phyloP scores from a whole-genome alignment of 306 rosid genomes.

The Pterocarpus macrocarpus region DNA sequence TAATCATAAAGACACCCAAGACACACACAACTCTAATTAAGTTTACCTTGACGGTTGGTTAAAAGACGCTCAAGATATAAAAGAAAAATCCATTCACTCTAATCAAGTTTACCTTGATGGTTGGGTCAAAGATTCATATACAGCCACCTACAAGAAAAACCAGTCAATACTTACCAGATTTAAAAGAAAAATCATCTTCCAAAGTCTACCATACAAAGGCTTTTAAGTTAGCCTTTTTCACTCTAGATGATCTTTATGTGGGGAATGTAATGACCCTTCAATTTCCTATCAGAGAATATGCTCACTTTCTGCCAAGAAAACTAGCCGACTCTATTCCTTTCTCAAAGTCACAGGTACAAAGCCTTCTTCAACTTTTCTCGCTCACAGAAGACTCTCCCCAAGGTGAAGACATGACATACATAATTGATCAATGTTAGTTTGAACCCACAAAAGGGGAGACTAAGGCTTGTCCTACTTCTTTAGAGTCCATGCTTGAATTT shows the following conservation, averaged over 20 bases:
- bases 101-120: conserved; percentile 3
- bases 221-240: conserved; percentile 52
- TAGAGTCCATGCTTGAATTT: conserved; percentile 52
- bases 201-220: conserved; percentile 53
- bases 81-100: background rate
- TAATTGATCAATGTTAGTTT: conserved; percentile 49
- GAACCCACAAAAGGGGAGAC: conserved; percentile 50
- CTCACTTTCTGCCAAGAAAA: conserved; percentile 53
- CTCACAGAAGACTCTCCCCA: conserved; percentile 48
- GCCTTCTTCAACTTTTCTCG: conserved; percentile 58
- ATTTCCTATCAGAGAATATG: conserved; percentile 49
- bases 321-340: conserved; percentile 64
- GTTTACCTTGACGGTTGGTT: background rate
- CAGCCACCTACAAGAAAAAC: background rate
- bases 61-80: background rate
- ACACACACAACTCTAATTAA: no score
- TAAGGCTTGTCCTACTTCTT: conserved; percentile 55
- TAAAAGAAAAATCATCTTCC: conserved; percentile 12
- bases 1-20: no score
- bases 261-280: conserved; percentile 56
- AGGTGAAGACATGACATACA: conserved; percentile 43
- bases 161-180: background rate
- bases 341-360: conserved; percentile 45
- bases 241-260: conserved; percentile 48
- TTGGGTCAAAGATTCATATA: background rate